phyloP scores from a whole-genome alignment of 2,329 filamentous ascomycete species.

The Beauveria sp. region DNA sequence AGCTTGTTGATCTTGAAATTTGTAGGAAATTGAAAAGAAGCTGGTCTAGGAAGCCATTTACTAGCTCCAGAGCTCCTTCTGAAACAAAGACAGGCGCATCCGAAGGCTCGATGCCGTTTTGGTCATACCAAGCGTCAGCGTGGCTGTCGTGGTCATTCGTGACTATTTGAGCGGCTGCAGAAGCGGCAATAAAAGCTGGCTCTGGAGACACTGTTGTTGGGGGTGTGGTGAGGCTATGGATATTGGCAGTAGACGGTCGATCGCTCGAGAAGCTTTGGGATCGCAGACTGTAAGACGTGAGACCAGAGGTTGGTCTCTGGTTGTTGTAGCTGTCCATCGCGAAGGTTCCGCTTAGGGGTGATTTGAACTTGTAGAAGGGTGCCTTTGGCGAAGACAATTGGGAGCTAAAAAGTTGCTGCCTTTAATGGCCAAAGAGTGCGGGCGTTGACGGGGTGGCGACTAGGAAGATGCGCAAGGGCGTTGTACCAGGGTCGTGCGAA shows the following conservation, averaged over 20 bases:
- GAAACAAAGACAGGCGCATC: slow-evolving; percentile 67
- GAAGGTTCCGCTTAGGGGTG: neutral
- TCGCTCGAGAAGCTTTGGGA: slow-evolving; percentile 66
- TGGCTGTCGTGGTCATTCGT: slow-evolving; percentile 78
- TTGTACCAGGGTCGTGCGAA: slow-evolving; percentile 4
- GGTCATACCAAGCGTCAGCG: slow-evolving; percentile 60
- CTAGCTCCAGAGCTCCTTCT: slow-evolving; percentile 61
- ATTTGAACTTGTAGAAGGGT: neutral
- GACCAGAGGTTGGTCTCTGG: slow-evolving; percentile 27
- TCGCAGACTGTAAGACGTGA: slow-evolving; percentile 27
- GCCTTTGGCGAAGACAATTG: neutral
- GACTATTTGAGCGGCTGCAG: slow-evolving; percentile 85
- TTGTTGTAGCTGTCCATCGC: neutral
- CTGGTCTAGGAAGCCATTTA: slow-evolving; percentile 92
- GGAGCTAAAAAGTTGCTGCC: neutral
- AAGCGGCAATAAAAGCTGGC: slow-evolving; percentile 79
- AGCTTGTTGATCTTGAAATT: slow-evolving; percentile 66
- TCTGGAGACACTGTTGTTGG: slow-evolving; percentile 64
- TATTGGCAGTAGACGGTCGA: slow-evolving; percentile 52
- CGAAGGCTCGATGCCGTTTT: slow-evolving; percentile 57
- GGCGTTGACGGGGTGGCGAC: neutral
- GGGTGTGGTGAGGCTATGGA: slow-evolving; percentile 55
- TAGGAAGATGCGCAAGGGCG: neutral
- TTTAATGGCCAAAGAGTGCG: neutral
- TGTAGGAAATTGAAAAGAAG: slow-evolving; percentile 86